Percentiles rank a stretch among this genome's conserved stretches.
phyloP scores from a whole-genome alignment of 2,329 filamentous ascomycete species.

The Ascochyta koolunga region DNA sequence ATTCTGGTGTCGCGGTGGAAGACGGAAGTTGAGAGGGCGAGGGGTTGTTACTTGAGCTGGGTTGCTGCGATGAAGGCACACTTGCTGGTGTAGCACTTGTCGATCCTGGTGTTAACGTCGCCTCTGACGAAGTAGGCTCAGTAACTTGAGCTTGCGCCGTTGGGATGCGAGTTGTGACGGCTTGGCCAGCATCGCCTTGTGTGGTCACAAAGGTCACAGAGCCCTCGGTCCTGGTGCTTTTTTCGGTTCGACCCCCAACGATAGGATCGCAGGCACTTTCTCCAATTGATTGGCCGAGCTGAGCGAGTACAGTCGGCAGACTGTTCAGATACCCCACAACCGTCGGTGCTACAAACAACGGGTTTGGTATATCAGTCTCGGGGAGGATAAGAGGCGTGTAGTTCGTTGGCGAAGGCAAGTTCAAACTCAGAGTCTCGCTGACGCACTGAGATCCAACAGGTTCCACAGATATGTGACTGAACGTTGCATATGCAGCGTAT shows the following conservation, averaged over 20 bases:
- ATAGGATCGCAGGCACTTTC: conserved; percentile 42
- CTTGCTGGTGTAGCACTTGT: conserved; percentile 9
- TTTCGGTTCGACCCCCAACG: conserved; percentile 10
- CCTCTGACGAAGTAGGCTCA: background rate
- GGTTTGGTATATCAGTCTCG: conserved; percentile 26
- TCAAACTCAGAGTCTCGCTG: conserved; percentile 21
- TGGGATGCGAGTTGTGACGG: conserved; percentile 1
- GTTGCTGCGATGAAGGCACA: background rate
- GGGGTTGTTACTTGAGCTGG: conserved; percentile 8
- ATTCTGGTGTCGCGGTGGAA: conserved; percentile 14
- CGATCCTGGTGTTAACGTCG: conserved; percentile 11
- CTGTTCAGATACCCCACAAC: conserved; percentile 41
- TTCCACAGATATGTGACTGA: conserved; percentile 34
- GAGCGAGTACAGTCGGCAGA: conserved; percentile 34
- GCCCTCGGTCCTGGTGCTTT: conserved; percentile 14
- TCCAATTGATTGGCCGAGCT: conserved; percentile 38
- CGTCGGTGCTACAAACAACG: conserved; percentile 29
- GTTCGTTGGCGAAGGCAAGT: conserved; percentile 35
- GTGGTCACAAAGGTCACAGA: conserved; percentile 14
- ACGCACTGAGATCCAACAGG: conserved; percentile 30
- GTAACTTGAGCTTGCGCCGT: conserved; percentile 11
- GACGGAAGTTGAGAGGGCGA: background rate
- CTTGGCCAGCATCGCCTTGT: background rate
- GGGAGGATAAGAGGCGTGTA: conserved; percentile 33
- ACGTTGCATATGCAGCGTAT: conserved; percentile 40